Conservation (phyloP, 73 alveolate species). For the Stentor coeruleus region DNA sequence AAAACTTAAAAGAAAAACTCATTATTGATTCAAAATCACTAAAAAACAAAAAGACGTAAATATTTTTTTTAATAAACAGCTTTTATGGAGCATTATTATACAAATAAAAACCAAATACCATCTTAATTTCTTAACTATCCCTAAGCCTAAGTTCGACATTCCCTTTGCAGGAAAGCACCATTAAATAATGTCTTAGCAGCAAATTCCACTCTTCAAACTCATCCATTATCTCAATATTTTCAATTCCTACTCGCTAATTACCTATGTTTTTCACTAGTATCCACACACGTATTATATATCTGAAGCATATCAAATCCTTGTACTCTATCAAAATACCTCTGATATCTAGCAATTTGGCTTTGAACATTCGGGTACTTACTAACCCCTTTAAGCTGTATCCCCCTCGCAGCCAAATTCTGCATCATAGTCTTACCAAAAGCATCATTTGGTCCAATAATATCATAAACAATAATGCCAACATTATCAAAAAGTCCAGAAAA, state of each 20-base stretch:
- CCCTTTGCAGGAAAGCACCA: slow-evolving; percentile 31
- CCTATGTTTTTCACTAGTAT: slow-evolving; percentile 43
- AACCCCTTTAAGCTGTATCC: slow-evolving; percentile 55
- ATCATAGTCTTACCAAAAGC: slow-evolving; percentile 85
- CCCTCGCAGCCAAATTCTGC: slow-evolving; percentile 67
- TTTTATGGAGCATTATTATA: too few relatives aligned
- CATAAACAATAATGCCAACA: slow-evolving; percentile 57
- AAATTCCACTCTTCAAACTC: slow-evolving; percentile 91
- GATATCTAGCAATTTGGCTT: slow-evolving; percentile 57
- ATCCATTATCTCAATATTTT: slow-evolving; percentile 81
- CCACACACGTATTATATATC: slow-evolving; percentile 56
- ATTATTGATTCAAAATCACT: too few relatives aligned
- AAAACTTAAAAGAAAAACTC: too few relatives aligned
- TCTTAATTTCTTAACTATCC: too few relatives aligned
- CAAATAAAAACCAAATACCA: too few relatives aligned
- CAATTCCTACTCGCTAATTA: slow-evolving; percentile 63
- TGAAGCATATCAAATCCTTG: slow-evolving; percentile 46
- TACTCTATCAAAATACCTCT: slow-evolving; percentile 26
- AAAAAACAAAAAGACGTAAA: too few relatives aligned
- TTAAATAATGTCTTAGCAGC: slow-evolving; percentile 71
- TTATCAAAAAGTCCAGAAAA: slow-evolving; percentile 41
- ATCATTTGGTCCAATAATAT: slow-evolving; percentile 83
- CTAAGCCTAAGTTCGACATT: too few relatives aligned
- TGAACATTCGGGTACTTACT: slow-evolving; percentile 60
- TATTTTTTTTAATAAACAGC: too few relatives aligned